Base-by-base conservation (phyloP, 257 asterid species). In the Solanum sitiens region DNA sequence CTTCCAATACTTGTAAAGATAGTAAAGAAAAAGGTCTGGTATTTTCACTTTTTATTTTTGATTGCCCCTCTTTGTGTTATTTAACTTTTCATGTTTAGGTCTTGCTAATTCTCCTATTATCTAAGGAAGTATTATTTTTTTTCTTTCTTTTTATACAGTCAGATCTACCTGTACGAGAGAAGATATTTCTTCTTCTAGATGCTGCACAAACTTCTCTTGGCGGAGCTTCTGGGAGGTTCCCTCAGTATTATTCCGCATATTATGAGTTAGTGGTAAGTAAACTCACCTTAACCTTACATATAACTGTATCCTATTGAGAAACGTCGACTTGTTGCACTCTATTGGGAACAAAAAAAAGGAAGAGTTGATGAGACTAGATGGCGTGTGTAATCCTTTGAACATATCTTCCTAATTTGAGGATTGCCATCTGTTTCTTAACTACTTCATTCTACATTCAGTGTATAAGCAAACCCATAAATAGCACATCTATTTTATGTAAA, bases 151-250 rank as follows among this genome's bases (percentile, higher is more conserved):
- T 70, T 88, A 56, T 88, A 86, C 93, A 97, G 99, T 93, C 98
- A 5, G 97, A 97, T 50, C 93, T 88, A 88, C 94, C 94, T 75
- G 97, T 94, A 63, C 93, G 99, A 15, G 99, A 97, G 89, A 94
- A 93, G 93, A 93, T 95, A 20, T 97, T 97, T 92, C 96, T 95
- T 87, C 94, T 97, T 75, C 90, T 97, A 89, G 99, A 97, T 91
- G 99, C 99, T 3, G 98, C 98, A 71, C 99, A 96, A 88, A 95
- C 99, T 86, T 96, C 99, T 61, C 95, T 97, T 86, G 99, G 99
- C 61, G 99, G 99, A 89, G 96, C 95, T 93, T 91, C 96, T 39
- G 99, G 99, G 88, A 92, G 90, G 88, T 97, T 95, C 90, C 99
- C 99, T 88, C 98, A 97, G 83, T 97, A 95, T 91, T 95, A 94